These are phyloP conservation scores for Phytophthora sp. DNA, from an alignment of 352 stramenopile species.

Conservation along the genomic window DNA sequence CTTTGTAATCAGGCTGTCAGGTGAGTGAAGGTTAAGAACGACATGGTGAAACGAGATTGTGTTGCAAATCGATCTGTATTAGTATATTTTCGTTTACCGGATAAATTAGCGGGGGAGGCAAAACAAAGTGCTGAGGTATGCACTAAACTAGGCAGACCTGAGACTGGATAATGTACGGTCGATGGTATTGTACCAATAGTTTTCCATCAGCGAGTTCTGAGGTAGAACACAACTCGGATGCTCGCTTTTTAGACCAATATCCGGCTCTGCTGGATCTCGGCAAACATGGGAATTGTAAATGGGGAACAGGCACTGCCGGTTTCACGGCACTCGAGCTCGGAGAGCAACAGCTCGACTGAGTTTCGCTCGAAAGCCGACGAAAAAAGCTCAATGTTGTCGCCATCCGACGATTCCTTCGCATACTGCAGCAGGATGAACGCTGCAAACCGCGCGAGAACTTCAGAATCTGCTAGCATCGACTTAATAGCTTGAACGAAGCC, in stretches of 20 bases:
- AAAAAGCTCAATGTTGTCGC: constrained; percentile 49
- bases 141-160: constrained; percentile 21
- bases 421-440: constrained; percentile 74
- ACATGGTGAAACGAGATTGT: background rate
- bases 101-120: constrained; percentile 34
- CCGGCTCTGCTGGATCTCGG: constrained; percentile 62
- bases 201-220: constrained; percentile 5
- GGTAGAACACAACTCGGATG: background rate
- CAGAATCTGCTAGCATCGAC: constrained; percentile 69
- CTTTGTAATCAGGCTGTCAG: constrained; percentile 3
- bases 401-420: constrained; percentile 46
- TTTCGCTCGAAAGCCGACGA: constrained; percentile 66
- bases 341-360: constrained; percentile 56
- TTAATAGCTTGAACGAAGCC: constrained; percentile 58
- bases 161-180: constrained; percentile 24
- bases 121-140: constrained; percentile 19
- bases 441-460: constrained; percentile 64
- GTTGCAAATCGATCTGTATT: constrained; percentile 17
- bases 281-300: constrained; percentile 63
- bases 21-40: constrained; percentile 30
- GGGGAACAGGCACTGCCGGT: constrained; percentile 31
- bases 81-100: constrained; percentile 21
- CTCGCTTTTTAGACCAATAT: constrained; percentile 53
- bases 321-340: constrained; percentile 42
- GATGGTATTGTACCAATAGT: constrained; percentile 22